Evolutionary conservation across 768 basidiomycete genomes (phyloP).

Genomic region (Podaxis sp.): DNA sequence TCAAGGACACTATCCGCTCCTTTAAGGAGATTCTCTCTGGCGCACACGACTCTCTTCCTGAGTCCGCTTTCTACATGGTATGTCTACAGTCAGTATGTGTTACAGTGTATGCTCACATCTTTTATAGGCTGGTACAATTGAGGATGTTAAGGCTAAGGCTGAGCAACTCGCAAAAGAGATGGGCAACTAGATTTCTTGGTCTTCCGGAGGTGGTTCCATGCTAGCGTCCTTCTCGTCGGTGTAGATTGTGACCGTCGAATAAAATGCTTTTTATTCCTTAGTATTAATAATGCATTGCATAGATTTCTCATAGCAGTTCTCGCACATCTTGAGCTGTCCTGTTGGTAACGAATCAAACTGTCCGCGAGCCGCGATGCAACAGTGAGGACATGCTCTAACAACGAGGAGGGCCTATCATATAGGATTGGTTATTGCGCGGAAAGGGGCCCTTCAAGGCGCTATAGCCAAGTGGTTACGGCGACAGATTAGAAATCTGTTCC

Average conservation of each 20-base stretch:
- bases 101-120: background rate
- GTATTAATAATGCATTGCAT: slow-evolving; percentile 15
- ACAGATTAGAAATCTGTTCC: slow-evolving; percentile 77
- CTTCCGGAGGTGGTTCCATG: slow-evolving; percentile 9
- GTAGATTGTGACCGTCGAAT: slow-evolving; percentile 19
- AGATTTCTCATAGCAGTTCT: slow-evolving; percentile 18
- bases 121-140: slow-evolving; percentile 80
- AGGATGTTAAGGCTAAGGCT: slow-evolving; percentile 96
- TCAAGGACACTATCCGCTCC: slow-evolving; percentile 95
- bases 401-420: background rate
- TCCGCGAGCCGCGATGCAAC: background rate
- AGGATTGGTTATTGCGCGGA: slow-evolving; percentile 38
- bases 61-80: slow-evolving; percentile 98
- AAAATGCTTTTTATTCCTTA: slow-evolving; percentile 18
- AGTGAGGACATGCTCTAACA: background rate
- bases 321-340: slow-evolving; percentile 59
- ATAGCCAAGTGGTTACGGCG: slow-evolving; percentile 82
- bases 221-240: slow-evolving; percentile 14
- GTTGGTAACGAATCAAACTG: background rate
- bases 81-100: slow-evolving; percentile 15
- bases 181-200: slow-evolving; percentile 40
- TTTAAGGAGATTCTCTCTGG: slow-evolving; percentile 98
- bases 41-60: slow-evolving; percentile 84
- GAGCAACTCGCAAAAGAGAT: slow-evolving; percentile 97
- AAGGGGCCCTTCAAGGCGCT: slow-evolving; percentile 41